A percentile compares a stretch with the other conserved stretches of the same genome.
These are phyloP conservation scores for Triangularia setosa DNA, from an alignment of 2,329 filamentous ascomycete species.

Conservation along the genomic window DNA sequence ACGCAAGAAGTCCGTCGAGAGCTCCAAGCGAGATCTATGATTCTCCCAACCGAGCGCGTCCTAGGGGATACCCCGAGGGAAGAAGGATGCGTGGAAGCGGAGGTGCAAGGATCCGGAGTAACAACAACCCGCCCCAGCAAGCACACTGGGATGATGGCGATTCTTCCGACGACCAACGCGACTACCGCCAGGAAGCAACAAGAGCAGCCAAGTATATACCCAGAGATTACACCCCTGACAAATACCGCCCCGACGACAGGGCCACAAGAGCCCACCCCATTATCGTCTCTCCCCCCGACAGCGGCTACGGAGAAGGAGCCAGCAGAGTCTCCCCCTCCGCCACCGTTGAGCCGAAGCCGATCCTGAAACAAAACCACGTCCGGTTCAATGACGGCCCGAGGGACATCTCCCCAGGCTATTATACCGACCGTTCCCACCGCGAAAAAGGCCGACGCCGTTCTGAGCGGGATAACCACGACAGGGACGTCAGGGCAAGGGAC, in stretches of 20 bases:
- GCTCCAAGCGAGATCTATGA: slow-evolving; percentile 13
- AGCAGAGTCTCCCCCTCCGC: slow-evolving; percentile 31
- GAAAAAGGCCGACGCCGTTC: slow-evolving; percentile 15
- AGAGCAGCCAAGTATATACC: slow-evolving; percentile 8
- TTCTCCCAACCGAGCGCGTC: neutral
- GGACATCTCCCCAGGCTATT: slow-evolving; percentile 37
- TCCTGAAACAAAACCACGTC: slow-evolving; percentile 60
- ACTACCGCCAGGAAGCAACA: neutral
- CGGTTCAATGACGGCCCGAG: slow-evolving; percentile 47
- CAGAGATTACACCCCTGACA: slow-evolving; percentile 12
- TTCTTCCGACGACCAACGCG: slow-evolving; percentile 24
- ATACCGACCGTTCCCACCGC: slow-evolving; percentile 19
- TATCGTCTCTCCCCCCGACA: slow-evolving; percentile 37
- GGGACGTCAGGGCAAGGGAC: slow-evolving; percentile 37
- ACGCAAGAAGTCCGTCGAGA: slow-evolving; percentile 31
- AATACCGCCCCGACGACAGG: slow-evolving; percentile 28
- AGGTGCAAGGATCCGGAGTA: neutral
- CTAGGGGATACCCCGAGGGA: slow-evolving; percentile 7
- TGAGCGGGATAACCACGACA: slow-evolving; percentile 27
- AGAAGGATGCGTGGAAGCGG: neutral
- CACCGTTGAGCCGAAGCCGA: slow-evolving; percentile 49
- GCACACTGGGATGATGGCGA: slow-evolving; percentile 29
- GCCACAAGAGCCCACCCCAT: slow-evolving; percentile 36
- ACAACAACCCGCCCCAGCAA: neutral
- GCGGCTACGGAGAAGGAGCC: slow-evolving; percentile 25